Percentiles rank a stretch among this genome's conserved stretches.
Evolutionary conservation across 2,329 filamentous ascomycete species (phyloP).

Genomic region (Ceratocystis smalleyi): DNA sequence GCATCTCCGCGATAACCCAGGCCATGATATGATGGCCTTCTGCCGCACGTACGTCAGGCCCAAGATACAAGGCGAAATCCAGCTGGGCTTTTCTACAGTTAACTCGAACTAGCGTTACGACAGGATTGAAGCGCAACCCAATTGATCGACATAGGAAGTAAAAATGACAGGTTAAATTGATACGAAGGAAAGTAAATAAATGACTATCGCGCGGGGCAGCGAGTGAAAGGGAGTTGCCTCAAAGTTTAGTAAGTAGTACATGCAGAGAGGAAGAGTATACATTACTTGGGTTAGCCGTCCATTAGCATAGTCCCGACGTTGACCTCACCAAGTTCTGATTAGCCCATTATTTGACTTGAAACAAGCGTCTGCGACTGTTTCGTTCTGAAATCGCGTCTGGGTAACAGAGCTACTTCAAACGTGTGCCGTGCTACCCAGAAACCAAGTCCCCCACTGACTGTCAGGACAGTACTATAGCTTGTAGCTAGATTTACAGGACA

Average conservation of each 20-base stretch:
- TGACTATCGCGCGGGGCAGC: too few species aligned
- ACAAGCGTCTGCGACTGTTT: not conserved
- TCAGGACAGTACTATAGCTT: not conserved
- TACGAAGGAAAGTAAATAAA: too few species aligned
- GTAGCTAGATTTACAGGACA: not conserved
- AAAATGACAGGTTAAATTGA: too few species aligned
- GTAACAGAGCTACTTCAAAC: not conserved
- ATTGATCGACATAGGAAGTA: too few species aligned
- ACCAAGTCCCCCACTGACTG: not conserved
- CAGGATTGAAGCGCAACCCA: too few species aligned
- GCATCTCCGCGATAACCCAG: not conserved
- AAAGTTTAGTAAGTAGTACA: not conserved
- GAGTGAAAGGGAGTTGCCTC: too few species aligned
- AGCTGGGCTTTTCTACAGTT: too few species aligned
- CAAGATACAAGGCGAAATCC: too few species aligned
- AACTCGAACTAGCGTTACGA: too few species aligned
- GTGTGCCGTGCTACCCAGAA: not conserved
- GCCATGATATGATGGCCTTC: too few species aligned
- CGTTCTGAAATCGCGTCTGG: not conserved
- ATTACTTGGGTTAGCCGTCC: constrained; percentile 3
- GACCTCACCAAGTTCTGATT: not conserved
- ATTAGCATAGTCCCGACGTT: not conserved
- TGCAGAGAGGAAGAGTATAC: not conserved
- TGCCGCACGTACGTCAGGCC: too few species aligned
- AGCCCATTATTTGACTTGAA: not conserved